Conservation (phyloP, 2,329 filamentous ascomycete genomes). For the Alternaria arbusti region DNA sequence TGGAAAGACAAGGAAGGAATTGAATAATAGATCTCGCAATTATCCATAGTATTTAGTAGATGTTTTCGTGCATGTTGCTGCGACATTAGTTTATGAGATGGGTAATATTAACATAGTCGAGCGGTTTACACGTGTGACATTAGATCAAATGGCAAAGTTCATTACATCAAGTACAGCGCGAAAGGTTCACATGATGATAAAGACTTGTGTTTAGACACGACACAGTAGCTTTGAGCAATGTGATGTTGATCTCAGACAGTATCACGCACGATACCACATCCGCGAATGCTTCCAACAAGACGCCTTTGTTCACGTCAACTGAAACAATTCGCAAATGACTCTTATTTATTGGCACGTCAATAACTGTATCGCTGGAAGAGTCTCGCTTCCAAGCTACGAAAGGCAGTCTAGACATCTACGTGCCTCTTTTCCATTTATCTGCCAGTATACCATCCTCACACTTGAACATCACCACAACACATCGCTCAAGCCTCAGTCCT, state of each 20-base stretch:
- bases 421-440: neutral
- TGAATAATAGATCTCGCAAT: neutral
- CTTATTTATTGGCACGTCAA: neutral
- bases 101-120: neutral
- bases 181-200: neutral
- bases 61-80: neutral
- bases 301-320: neutral
- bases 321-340: neutral
- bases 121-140: neutral
- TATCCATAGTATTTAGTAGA: neutral
- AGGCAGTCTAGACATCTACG: neutral
- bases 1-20: neutral
- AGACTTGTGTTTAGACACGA: neutral
- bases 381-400: neutral
- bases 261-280: neutral
- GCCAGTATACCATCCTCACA: neutral
- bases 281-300: neutral
- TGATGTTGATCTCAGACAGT: neutral
- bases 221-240: neutral
- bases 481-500: neutral
- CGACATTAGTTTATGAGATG: neutral
- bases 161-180: neutral
- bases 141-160: neutral
- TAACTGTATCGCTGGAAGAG: neutral
- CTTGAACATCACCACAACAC: neutral